Conservation (phyloP, 495 filamentous ascomycete species). For the Tricharina praecox region DNA sequence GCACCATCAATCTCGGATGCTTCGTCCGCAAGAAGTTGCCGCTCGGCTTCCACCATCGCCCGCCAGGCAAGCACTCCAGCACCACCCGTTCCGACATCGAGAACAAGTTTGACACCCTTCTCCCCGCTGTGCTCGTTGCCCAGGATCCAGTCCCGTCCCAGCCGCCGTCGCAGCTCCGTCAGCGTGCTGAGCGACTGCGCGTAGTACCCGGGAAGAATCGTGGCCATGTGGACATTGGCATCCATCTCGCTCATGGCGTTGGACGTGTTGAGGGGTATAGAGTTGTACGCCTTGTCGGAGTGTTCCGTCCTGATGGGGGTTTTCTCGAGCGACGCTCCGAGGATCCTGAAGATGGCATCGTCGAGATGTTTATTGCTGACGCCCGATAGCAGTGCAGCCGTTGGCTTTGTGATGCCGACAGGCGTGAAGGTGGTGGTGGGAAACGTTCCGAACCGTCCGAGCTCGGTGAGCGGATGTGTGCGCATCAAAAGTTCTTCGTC, state of each 20-base stretch:
- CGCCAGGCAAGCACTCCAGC: slow-evolving; percentile 75
- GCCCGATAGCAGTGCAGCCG: slow-evolving; percentile 44
- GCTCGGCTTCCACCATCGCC: slow-evolving; percentile 64
- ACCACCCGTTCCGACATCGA: slow-evolving; percentile 75
- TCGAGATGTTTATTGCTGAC: slow-evolving; percentile 53
- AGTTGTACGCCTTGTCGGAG: slow-evolving; percentile 33
- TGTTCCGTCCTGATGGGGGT: slow-evolving; percentile 36
- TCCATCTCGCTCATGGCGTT: slow-evolving; percentile 63
- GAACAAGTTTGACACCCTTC: slow-evolving; percentile 43
- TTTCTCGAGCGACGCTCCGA: slow-evolving; percentile 61
- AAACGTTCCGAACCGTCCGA: slow-evolving; percentile 46
- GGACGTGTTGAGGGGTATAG: slow-evolving; percentile 49
- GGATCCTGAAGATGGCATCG: slow-evolving; percentile 46
- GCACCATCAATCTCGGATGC: background rate
- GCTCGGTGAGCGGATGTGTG: slow-evolving; percentile 47
- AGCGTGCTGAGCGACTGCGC: slow-evolving; percentile 54
- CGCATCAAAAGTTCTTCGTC: slow-evolving; percentile 31
- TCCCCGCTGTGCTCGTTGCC: slow-evolving; percentile 40
- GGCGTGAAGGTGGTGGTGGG: slow-evolving; percentile 61
- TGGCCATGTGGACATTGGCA: slow-evolving; percentile 64
- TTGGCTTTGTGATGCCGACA: slow-evolving; percentile 22
- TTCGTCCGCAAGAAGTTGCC: slow-evolving; percentile 45
- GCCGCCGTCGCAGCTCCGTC: slow-evolving; percentile 67
- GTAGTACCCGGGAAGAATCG: slow-evolving; percentile 66
- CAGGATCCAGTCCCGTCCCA: slow-evolving; percentile 63